Evolutionary conservation across 2,329 filamentous ascomycete genomes (phyloP).

Genomic region (Paecilomyces formosus): DNA sequence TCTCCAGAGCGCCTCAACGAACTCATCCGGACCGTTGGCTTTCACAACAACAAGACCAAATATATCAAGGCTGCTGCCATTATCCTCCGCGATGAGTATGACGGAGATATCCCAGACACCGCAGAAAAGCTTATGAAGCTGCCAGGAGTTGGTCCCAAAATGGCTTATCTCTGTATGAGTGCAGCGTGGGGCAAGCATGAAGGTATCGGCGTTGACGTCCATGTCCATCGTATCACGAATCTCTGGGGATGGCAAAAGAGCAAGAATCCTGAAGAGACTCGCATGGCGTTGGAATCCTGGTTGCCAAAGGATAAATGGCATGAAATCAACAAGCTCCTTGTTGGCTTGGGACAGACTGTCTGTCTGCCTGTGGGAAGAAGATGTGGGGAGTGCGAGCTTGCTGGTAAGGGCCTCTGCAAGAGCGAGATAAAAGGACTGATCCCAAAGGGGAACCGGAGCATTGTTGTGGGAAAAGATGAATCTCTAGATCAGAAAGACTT

Average conservation of each 20-base stretch:
- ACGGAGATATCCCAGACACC: constrained; percentile 71
- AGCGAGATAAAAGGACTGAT: constrained; percentile 62
- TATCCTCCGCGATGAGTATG: constrained; percentile 63
- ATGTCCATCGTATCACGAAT: constrained; percentile 91
- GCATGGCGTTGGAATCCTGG: constrained; percentile 69
- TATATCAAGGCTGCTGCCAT: constrained; percentile 68
- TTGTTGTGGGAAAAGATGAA: neutral
- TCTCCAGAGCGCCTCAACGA: constrained; percentile 60
- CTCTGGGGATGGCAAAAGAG: constrained; percentile 88
- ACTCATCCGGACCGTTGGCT: constrained; percentile 77
- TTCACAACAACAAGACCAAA: constrained; percentile 91
- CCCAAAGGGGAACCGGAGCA: constrained; percentile 46
- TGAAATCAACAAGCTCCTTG: constrained; percentile 84
- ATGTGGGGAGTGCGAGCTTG: constrained; percentile 82
- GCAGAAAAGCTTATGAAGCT: constrained; percentile 68
- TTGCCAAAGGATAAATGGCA: constrained; percentile 79
- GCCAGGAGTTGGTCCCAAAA: constrained; percentile 87
- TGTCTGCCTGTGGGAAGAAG: constrained; percentile 71
- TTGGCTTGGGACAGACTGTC: constrained; percentile 80
- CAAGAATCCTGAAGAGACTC: constrained; percentile 73
- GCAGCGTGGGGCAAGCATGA: constrained; percentile 62
- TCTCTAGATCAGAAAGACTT: neutral
- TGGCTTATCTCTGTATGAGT: constrained; percentile 83
- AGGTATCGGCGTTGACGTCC: constrained; percentile 89
- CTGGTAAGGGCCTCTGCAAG: constrained; percentile 66